A percentile compares a stretch with the other conserved stretches of the same genome.
Conservation (phyloP, 1,284 basidiomycete species). For the Malassezia equina region DNA sequence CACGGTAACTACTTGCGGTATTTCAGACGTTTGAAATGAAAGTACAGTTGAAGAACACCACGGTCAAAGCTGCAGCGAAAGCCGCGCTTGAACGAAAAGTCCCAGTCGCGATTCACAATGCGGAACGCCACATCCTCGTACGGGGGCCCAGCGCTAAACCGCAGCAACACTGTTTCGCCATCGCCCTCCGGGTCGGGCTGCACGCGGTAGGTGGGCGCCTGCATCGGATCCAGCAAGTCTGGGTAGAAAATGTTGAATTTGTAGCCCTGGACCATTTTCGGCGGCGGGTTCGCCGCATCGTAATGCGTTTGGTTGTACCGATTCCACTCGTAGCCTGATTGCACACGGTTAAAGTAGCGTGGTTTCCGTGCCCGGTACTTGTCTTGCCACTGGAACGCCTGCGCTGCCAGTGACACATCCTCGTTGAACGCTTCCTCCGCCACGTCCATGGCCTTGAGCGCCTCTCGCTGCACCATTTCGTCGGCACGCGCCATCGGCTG, state of each 20-base stretch:
- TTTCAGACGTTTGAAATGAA: constrained; percentile 42
- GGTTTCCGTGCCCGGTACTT: constrained; percentile 97
- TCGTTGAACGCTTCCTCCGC: constrained; percentile 87
- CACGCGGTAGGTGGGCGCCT: constrained; percentile 88
- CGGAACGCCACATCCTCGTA: constrained; percentile 98
- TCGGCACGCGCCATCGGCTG: constrained; percentile 15
- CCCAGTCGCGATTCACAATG: constrained; percentile 96
- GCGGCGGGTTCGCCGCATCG: constrained; percentile 45
- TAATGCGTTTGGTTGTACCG: constrained; percentile 54
- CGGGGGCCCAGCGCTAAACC: constrained; percentile 92
- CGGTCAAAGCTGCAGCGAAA: constrained; percentile 55
- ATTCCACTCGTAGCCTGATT: constrained; percentile 99
- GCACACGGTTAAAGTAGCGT: constrained; percentile 95
- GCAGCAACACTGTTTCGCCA: constrained; percentile 81
- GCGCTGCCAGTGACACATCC: constrained; percentile 63
- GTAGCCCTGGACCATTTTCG: constrained; percentile 60
- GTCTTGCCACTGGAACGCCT: constrained; percentile 91
- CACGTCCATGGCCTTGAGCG: constrained; percentile 78
- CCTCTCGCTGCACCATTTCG: constrained; percentile 30
- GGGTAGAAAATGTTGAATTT: constrained; percentile 96
- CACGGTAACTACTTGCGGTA: constrained; percentile 33
- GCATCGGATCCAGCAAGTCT: constrained; percentile 89
- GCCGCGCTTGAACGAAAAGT: constrained; percentile 77
- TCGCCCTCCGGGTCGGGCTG: constrained; percentile 51
- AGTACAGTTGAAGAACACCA: constrained; percentile 51